Conservation (phyloP, 768 basidiomycete genomes). For the Harrya chromipes region DNA sequence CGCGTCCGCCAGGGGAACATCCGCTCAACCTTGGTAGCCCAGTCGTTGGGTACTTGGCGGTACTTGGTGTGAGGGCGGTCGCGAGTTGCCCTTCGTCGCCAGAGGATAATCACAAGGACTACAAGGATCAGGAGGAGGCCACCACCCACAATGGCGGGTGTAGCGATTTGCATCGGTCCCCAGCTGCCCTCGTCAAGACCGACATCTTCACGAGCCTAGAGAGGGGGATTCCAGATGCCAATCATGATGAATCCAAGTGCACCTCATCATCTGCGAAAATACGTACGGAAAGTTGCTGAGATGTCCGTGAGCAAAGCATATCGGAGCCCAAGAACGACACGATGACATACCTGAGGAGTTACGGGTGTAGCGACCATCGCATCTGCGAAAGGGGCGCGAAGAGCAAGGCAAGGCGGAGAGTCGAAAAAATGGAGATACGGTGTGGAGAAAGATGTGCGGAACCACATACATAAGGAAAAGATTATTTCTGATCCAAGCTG, state of each 20-base stretch:
- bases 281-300: constrained; percentile 24
- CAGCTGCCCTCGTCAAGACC: constrained; percentile 8
- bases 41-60: constrained; percentile 12
- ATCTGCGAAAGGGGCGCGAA: constrained; percentile 3
- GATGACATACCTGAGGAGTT: constrained; percentile 14
- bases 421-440: constrained; percentile 13
- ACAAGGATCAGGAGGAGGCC: constrained; percentile 24
- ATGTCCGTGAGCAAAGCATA: constrained; percentile 2
- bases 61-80: constrained; percentile 8
- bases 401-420: background rate
- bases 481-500: constrained; percentile 13
- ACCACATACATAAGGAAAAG: constrained; percentile 11
- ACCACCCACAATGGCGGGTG: constrained; percentile 34
- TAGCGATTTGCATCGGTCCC: constrained; percentile 32
- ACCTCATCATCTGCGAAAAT: background rate
- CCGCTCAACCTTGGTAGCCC: constrained; percentile 11
- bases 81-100: constrained; percentile 16
- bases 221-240: background rate
- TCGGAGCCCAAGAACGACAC: background rate
- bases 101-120: constrained; percentile 24
- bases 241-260: background rate
- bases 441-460: constrained; percentile 7
- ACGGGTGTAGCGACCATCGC: constrained; percentile 20
- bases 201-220: constrained; percentile 17
- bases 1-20: constrained; percentile 18